Evolutionary conservation across 1,284 basidiomycete genomes (phyloP).

Genomic region (Ustilago bromivora): DNA sequence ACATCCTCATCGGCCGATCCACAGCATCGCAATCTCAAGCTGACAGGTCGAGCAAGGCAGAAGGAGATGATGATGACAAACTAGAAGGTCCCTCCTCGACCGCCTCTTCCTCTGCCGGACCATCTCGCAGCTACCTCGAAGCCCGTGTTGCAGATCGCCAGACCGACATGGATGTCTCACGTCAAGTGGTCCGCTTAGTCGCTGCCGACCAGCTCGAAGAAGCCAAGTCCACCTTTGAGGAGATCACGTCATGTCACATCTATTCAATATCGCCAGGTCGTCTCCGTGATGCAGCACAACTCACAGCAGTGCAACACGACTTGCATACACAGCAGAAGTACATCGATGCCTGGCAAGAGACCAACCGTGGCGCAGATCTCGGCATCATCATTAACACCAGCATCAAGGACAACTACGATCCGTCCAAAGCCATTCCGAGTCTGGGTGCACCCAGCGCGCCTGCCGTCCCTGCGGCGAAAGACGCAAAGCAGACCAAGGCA

Average conservation of each 20-base stretch:
- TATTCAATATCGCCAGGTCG: conserved; percentile 54
- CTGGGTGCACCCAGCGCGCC: conserved; percentile 34
- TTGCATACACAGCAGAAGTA: conserved; percentile 51
- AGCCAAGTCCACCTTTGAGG: conserved; percentile 22
- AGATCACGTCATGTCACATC: conserved; percentile 45
- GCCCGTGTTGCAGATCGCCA: conserved; percentile 20
- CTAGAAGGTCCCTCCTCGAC: conserved; percentile 20
- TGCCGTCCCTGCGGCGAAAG: conserved; percentile 25
- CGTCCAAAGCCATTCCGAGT: conserved; percentile 32
- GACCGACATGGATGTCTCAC: conserved; percentile 8
- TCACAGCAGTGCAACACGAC: conserved; percentile 56
- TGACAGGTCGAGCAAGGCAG: background rate
- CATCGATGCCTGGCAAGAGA: conserved; percentile 45
- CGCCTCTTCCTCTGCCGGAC: conserved; percentile 20
- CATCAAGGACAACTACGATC: conserved; percentile 51
- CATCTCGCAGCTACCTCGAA: conserved; percentile 29
- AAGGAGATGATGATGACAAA: conserved; percentile 14
- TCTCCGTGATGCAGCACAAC: conserved; percentile 43
- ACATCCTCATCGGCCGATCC: conserved; percentile 38
- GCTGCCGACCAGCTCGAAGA: conserved; percentile 34
- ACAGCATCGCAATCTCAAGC: conserved; percentile 2
- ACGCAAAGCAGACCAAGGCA: conserved; percentile 16
- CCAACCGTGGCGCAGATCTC: conserved; percentile 47
- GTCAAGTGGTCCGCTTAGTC: conserved; percentile 39
- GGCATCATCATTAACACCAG: conserved; percentile 40